Evolutionary conservation across 169 alveolate genomes (phyloP), one percentile per base, ranked within the genome.

Genomic region (Cryptosporidium viatorum): DNA sequence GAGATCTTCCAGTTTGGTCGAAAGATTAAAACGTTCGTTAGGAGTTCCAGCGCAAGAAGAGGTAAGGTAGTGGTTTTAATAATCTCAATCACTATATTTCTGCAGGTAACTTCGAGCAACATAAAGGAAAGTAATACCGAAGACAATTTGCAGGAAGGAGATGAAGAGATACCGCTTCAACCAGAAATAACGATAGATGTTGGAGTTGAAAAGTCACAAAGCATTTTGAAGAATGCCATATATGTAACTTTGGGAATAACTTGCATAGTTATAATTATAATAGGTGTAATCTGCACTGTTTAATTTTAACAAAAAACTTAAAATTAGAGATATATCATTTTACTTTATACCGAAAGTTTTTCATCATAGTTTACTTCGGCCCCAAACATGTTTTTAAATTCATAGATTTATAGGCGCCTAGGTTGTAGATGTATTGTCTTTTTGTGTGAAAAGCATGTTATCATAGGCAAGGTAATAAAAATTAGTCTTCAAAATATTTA

Each of bases 371-470:
- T 55, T 23, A 23, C 0, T 21, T 26, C 8, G 2, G 16, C 14
- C 37, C 3, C 1, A 55, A 55, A n/a, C 7, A 37, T 35, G n/a
- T 8, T 51, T 51, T n/a, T 21, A 55, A 55, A 21, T 55, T 55
- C 35, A 3, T 55, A 55, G 67, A 55, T 55, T 55, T 55, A 1
- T 26, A 12, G 18, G 67, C 67, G 67, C 37, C 37, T 21, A 4
- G 2, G 23, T 10, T 55, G 5, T 55, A 3, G 23, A 55, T 55
- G 68, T 73, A 52, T 73, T 73, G 43, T 73, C 70, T 52, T 48
- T 16, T 73, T 73, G 86, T 73, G 86, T 73, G 86, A 73, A 73
- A 31, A 73, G 59, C 71, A 58, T 73, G 70, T 31, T 43, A 23
- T 26, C 26, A 9, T 2, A n/a, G 10, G 23, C 35, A 23, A 16